A percentile compares a stretch with the other conserved stretches of the same genome.
Conservation (phyloP, 2,329 filamentous ascomycete species). For the Waltergamsia citrina region DNA sequence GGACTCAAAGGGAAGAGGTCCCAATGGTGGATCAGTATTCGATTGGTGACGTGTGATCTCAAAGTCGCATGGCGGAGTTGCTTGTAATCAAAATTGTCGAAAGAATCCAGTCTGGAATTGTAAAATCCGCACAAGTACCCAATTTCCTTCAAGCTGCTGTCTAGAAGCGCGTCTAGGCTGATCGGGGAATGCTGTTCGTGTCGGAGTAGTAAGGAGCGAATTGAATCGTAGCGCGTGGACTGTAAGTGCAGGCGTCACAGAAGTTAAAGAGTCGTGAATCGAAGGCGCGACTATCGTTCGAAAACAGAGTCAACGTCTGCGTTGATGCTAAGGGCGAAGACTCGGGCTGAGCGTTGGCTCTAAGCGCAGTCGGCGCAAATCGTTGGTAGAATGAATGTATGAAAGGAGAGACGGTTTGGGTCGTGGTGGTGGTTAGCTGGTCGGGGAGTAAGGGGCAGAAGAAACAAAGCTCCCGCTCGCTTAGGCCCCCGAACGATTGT, state of each 20-base stretch:
- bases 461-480: not conserved
- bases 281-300: too few species aligned
- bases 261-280: not conserved
- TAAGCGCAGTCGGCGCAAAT: not conserved
- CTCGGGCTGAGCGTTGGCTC: too few species aligned
- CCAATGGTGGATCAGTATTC: not conserved
- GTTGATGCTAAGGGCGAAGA: too few species aligned
- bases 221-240: not conserved
- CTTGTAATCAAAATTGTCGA: not conserved
- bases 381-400: not conserved
- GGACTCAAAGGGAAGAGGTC: not conserved
- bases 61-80: slow-evolving; percentile 15
- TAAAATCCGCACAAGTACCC: not conserved
- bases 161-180: too few species aligned
- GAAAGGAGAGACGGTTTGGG: not conserved
- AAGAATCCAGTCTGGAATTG: not conserved
- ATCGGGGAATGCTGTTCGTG: too few species aligned
- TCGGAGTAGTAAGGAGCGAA: not conserved
- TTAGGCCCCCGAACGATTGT: not conserved
- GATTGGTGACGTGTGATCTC: slow-evolving; percentile 6
- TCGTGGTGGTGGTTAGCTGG: not conserved
- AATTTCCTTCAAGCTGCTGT: too few species aligned
- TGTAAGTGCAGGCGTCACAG: not conserved
- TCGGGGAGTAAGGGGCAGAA: not conserved
- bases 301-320: too few species aligned